Base-by-base conservation (phyloP, 73 alveolate species). In the Symbiodinium pilosum region DNA sequence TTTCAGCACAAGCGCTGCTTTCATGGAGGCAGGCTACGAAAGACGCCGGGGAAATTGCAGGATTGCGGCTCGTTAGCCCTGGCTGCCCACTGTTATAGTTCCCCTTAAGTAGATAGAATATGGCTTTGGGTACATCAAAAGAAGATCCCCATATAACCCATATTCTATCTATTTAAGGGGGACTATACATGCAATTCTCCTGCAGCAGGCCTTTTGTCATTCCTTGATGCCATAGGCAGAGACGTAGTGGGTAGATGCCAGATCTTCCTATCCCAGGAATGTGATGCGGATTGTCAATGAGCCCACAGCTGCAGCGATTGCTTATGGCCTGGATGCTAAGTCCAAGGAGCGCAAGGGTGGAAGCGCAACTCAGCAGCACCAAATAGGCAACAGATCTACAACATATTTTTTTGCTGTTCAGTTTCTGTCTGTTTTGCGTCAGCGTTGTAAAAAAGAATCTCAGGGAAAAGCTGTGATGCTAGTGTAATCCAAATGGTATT, bases 281-380 rank as follows among this genome's bases (percentile, higher is more conserved):
- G 95, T 88, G 43, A 12, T 88, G 86, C 86, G 99, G 93, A 99
- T 99, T 43, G 99, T 99, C 98, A 99, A 99, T 83, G 99, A 99
- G 99, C 99, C 99, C 64, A 99, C 99, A 12, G 99, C 99, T 21
- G 99, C 99, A 47, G 99, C 99, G 28, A 99, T 99, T 44, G 99
- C 99, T 14, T 99, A 99, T 81, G 99, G 99, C 40, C 85, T 99
- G 86, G 99, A 99, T 69, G 94, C 99, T 93, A 99, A 99, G 69
- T 84, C 99, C 26, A 75, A 94, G 68, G 99, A 99, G 84, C 99
- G 99, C 94, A 99, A 99, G 94, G 99, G 95, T 97, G 99, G 83
- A n/a, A 84, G 64, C 8, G 84, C 32, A 18, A 40, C 94, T 39
- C 39, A 59, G 85, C 99, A n/a, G 99, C 59, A 24, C 14, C 52